Conservation (phyloP, 441 rosid genomes). For the Erodium chrysanthum region DNA sequence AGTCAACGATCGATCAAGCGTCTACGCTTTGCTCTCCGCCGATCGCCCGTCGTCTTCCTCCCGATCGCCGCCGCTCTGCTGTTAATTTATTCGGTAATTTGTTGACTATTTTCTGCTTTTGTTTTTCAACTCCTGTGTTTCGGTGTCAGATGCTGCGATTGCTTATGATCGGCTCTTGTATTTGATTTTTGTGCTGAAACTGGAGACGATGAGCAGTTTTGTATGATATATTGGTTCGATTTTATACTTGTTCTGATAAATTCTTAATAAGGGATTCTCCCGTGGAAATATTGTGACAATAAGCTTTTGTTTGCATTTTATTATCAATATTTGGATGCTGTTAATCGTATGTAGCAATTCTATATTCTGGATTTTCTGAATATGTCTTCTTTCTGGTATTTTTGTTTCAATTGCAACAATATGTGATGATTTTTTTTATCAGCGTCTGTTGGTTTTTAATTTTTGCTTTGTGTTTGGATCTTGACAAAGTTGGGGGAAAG, state of each 20-base stretch:
- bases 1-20: conserved; percentile 4
- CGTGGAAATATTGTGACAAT: not conserved
- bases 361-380: conserved; percentile 4
- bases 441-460: not conserved
- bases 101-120: not conserved
- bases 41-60: not conserved
- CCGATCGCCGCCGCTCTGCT: conserved; percentile 1
- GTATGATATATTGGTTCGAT: not conserved
- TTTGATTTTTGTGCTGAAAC: not conserved
- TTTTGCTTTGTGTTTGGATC: not conserved
- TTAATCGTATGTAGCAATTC: not conserved
- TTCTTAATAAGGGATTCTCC: not conserved
- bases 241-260: not conserved
- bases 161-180: not conserved
- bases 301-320: not conserved
- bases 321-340: not conserved
- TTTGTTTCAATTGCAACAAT: not conserved
- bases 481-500: not conserved
- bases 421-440: not conserved
- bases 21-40: not conserved
- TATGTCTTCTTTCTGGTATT: not conserved
- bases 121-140: not conserved
- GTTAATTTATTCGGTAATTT: conserved; percentile 4
- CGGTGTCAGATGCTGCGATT: not conserved
- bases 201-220: not conserved